phyloP scores from a whole-genome alignment of 176 grass and related monocot genomes.

The Zizania latifolia region DNA sequence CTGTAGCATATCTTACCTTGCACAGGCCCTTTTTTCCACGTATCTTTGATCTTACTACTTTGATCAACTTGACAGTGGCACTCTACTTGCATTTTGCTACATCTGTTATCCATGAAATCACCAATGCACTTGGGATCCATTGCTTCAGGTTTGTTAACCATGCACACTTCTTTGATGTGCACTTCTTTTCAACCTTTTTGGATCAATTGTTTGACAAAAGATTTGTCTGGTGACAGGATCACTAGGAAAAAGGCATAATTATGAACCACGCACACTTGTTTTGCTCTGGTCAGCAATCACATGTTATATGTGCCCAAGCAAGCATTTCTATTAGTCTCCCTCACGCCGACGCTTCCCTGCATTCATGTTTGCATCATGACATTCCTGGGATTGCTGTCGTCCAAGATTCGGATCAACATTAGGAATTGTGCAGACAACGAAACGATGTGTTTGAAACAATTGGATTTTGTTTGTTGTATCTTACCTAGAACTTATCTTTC shows the following conservation, averaged over 20 bases:
- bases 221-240: constrained; percentile 56
- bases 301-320: constrained; percentile 14
- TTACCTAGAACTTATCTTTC: background rate
- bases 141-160: constrained; percentile 75
- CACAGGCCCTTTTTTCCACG: background rate
- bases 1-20: background rate
- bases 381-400: background rate
- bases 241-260: constrained; percentile 86
- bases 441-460: constrained; percentile 6
- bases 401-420: constrained; percentile 12
- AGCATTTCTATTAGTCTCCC: background rate
- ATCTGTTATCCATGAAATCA: constrained; percentile 97
- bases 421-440: constrained; percentile 9
- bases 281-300: background rate
- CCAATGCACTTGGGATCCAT: constrained; percentile 82
- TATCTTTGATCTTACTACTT: background rate
- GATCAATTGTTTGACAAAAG: constrained; percentile 3
- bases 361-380: background rate
- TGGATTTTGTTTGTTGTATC: constrained; percentile 26
- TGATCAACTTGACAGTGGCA: constrained; percentile 48
- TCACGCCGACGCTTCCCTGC: background rate
- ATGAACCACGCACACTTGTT: background rate
- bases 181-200: background rate
- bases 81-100: constrained; percentile 96
- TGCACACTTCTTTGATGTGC: too few relatives aligned